A percentile compares a stretch with the other conserved stretches of the same genome.
Evolutionary conservation across 2,329 filamentous ascomycete genomes (phyloP).

Genomic region (Fusarium robinianum): DNA sequence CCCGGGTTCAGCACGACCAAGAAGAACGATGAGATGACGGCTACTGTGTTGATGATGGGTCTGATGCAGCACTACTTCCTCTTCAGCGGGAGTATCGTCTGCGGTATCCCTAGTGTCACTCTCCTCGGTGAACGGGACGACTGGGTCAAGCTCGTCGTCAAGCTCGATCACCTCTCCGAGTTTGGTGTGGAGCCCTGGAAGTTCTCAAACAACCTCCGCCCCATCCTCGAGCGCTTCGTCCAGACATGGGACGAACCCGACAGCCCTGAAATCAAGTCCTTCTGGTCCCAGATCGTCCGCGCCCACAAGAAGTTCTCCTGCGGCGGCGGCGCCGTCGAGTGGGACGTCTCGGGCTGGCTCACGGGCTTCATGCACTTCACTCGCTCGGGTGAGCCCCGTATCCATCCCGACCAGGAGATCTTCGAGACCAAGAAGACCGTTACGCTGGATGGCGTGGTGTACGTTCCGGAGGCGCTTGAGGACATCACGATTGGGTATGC

Average conservation of each 20-base stretch:
- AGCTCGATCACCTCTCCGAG: constrained; percentile 48
- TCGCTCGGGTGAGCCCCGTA: constrained; percentile 38
- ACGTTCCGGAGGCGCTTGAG: constrained; percentile 35
- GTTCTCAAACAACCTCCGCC: constrained; percentile 47
- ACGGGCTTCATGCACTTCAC: constrained; percentile 54
- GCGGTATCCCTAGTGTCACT: constrained; percentile 50
- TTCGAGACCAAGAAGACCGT: constrained; percentile 8
- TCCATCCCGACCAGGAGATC: constrained; percentile 19
- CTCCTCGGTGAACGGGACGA: constrained; percentile 46
- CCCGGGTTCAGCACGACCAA: constrained; percentile 51
- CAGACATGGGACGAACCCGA: constrained; percentile 47
- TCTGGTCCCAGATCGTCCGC: constrained; percentile 51
- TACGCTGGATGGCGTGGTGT: constrained; percentile 39
- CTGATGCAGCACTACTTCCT: constrained; percentile 48
- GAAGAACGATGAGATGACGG: constrained; percentile 44
- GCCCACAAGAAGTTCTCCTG: constrained; percentile 40
- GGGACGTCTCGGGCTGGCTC: constrained; percentile 53
- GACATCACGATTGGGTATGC: constrained; percentile 47
- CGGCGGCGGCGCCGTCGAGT: constrained; percentile 40
- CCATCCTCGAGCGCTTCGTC: constrained; percentile 52
- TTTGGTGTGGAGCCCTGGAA: constrained; percentile 50
- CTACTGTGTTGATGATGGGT: constrained; percentile 52
- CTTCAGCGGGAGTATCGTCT: constrained; percentile 44
- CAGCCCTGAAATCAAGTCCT: constrained; percentile 40
- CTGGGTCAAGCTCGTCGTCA: constrained; percentile 47